phyloP scores from a whole-genome alignment of 345 rosid genomes.

The Corymbia maculata region DNA sequence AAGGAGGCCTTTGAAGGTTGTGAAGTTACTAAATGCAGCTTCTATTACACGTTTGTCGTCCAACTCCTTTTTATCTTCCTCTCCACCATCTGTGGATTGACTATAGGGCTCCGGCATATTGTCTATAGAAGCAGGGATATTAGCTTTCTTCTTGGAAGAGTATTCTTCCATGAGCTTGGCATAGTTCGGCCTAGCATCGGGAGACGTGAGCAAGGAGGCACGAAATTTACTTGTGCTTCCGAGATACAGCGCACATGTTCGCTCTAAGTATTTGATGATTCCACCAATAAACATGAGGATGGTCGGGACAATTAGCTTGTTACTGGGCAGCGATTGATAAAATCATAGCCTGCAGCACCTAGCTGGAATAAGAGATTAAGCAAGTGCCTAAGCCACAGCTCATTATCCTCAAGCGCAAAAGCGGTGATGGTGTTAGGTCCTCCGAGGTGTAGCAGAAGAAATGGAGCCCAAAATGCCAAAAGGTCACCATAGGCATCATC shows the following conservation, averaged over 20 bases:
- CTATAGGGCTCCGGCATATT: slow-evolving; percentile 20
- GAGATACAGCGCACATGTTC: slow-evolving; percentile 6
- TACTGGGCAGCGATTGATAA: slow-evolving; percentile 8
- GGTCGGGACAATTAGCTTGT: slow-evolving; percentile 18
- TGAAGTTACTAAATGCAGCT: too few species aligned
- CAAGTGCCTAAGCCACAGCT: slow-evolving; percentile 31
- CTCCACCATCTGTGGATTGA: too few species aligned
- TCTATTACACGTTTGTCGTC: too few species aligned
- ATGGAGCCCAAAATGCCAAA: background rate
- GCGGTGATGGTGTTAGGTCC: background rate
- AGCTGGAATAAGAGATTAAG: slow-evolving; percentile 30
- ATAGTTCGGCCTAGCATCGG: background rate
- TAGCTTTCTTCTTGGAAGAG: slow-evolving; percentile 26
- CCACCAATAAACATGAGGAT: slow-evolving; percentile 38
- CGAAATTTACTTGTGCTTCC: background rate
- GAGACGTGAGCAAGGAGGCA: background rate
- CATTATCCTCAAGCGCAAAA: background rate
- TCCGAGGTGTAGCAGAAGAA: background rate
- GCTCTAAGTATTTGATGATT: slow-evolving; percentile 36
- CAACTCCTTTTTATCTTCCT: too few species aligned
- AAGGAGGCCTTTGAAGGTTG: slow-evolving; percentile 16
- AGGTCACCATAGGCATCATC: slow-evolving; percentile 8
- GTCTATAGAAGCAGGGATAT: slow-evolving; percentile 26
- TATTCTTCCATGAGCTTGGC: background rate
- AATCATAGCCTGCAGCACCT: slow-evolving; percentile 26